Base-by-base conservation (phyloP, 2,329 filamentous ascomycete genomes). In the Hypoxylon sp. region DNA sequence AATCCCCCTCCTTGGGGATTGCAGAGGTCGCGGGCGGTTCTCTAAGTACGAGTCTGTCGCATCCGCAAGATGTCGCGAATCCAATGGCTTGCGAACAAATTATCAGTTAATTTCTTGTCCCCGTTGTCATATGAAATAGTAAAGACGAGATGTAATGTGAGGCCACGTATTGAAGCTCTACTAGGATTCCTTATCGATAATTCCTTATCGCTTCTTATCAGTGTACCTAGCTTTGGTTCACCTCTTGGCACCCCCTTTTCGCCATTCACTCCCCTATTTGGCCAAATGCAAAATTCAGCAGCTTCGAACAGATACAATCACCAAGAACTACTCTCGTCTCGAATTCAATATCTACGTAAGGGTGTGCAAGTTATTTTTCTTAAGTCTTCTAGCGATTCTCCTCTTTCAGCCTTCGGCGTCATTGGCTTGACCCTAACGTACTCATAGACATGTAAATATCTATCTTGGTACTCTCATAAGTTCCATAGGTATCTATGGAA, bases 141-240 rank as follows among this genome's bases (percentile, higher is more conserved):
- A 7, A 12, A 17, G 20, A 27, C 23, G 16, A 32, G 19, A 20
- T 20, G 21, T 11, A 11, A 17, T 42, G 45, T 52, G 34, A 63
- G 61, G 62, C 62, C 62, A 65, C 62, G 63, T 65, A 61, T 57
- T 53, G 32, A 37, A 43, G 40, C 36, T 20, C 13, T 26, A 29
- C 29, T 20, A 49, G 26, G 38, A 37, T 53, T n/a, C 23, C 31
- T 55, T 58, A 58, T 51, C 41, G 30, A 45, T 49, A 37, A 43
- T 44, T 41, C 19, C 51, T 63, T 65, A 65, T 65, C 62, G 16
- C 31, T 5, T 16, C 57, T 64, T 63, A 63, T 63, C 60, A 25
- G 23, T 3, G 29, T 21, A 7, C 12, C 7, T 17, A 29, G 41
- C 34, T 42, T 49, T 59, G 43, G 34, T 21, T 49, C 31, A 48